Base-by-base conservation (phyloP, 495 filamentous ascomycete species). In the Tuber aestivum region DNA sequence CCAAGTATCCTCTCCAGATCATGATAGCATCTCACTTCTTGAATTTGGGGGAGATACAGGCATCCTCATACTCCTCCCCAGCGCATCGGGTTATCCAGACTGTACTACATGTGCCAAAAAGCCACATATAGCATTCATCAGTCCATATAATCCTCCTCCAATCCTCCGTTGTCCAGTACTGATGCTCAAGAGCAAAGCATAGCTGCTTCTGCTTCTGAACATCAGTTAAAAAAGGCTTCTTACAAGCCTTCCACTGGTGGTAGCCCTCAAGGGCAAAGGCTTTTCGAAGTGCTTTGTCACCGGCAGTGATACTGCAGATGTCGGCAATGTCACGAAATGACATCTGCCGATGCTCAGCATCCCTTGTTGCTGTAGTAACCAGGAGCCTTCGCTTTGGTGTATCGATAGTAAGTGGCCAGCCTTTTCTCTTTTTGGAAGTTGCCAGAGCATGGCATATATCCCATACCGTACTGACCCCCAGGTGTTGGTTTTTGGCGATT, bases 101-200 rank as follows among this genome's bases (percentile, higher is more conserved):
- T 40, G 38, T 40, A 7, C 38, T 7, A 40, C 38, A 7, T 40
- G 38, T 40, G 38, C 38, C 7, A 40, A 37, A 75, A 40, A 77
- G n/a, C 21, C 41, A 70, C 9, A 77, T 65, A 74, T 77, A 77
- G 32, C 32, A 70, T 41, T 77, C 61, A 61, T 74, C 41, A 4
- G 61, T 79, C 70, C 38, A 77, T 12, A 79, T 77, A 42, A 74
- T 38, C n/a, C 42, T 75, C 27, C 65, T 41, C 71, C 74, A 79
- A 61, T 79, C 71, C 20, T 74, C 12, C 32, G 70, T 41, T 10
- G 50, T 72, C 61, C 40, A 70, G 37, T 74, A 14, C 68, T 77
- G 41, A 72, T 77, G 72, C 7, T 6, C 37, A 41, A 12, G 1
- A 35, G 72, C 75, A 50, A 69, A 76, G 61, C 69, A 2, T 40